phyloP scores from a whole-genome alignment of 1,284 basidiomycete genomes.

The Ganoderma sinense region DNA sequence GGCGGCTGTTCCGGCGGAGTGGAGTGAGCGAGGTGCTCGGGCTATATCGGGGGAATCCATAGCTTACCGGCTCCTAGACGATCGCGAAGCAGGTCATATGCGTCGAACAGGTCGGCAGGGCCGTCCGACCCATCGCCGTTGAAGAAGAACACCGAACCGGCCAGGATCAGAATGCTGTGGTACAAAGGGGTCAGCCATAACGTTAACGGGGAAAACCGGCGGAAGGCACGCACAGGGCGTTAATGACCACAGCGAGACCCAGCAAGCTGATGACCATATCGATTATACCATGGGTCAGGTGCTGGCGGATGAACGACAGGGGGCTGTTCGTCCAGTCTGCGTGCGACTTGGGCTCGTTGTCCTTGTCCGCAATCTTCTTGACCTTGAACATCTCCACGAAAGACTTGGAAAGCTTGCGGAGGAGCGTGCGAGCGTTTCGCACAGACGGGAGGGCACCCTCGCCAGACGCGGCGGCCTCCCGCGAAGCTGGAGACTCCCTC shows the following conservation, averaged over 20 bases:
- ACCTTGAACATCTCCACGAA: neutral
- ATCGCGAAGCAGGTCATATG: slow-evolving; percentile 74
- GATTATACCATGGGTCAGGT: slow-evolving; percentile 79
- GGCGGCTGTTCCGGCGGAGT: slow-evolving; percentile 53
- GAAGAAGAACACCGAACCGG: slow-evolving; percentile 79
- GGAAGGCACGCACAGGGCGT: slow-evolving; percentile 65
- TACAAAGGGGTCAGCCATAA: slow-evolving; percentile 6
- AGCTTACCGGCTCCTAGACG: slow-evolving; percentile 71
- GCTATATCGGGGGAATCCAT: neutral
- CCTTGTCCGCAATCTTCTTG: neutral
- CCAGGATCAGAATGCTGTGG: slow-evolving; percentile 70
- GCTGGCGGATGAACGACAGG: slow-evolving; percentile 74
- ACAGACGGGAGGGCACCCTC: neutral
- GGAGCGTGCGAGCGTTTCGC: slow-evolving; percentile 4
- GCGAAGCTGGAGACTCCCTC: neutral
- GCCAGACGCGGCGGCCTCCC: neutral
- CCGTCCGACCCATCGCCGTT: slow-evolving; percentile 41
- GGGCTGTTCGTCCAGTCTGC: slow-evolving; percentile 64
- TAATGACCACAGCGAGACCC: slow-evolving; percentile 87
- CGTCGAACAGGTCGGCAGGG: slow-evolving; percentile 83
- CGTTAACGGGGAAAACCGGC: neutral
- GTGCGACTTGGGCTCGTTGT: slow-evolving; percentile 18
- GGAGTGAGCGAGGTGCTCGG: neutral
- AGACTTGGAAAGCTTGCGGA: neutral
- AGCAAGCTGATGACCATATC: slow-evolving; percentile 72